Evolutionary conservation across 2,329 filamentous ascomycete genomes (phyloP).

Genomic region (Curvularia eragrostidis): DNA sequence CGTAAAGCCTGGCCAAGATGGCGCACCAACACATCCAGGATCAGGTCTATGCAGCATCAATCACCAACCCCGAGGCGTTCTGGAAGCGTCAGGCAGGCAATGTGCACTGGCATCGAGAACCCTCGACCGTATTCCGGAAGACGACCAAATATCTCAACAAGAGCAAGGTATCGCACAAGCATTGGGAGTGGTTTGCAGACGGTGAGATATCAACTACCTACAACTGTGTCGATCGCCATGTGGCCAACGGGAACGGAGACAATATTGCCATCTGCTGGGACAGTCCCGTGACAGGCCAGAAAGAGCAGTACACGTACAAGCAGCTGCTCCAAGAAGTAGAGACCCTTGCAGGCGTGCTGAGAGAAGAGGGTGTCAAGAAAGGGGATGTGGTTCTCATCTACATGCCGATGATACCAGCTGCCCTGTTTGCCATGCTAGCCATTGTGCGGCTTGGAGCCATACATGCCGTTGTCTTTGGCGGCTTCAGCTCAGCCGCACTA

Average conservation of each 20-base stretch:
- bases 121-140: conserved; percentile 66
- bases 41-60: conserved; percentile 62
- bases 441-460: conserved; percentile 82
- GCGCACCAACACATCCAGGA: conserved; percentile 53
- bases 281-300: conserved; percentile 78
- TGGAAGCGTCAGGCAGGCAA: conserved; percentile 77
- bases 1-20: conserved; percentile 4
- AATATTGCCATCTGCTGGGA: conserved; percentile 83
- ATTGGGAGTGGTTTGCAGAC: conserved; percentile 90
- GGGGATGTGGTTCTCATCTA: conserved; percentile 92
- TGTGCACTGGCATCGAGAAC: conserved; percentile 81
- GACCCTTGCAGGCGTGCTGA: conserved; percentile 78
- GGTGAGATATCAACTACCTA: conserved; percentile 91
- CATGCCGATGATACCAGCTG: conserved; percentile 96
- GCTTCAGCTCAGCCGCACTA: conserved; percentile 81
- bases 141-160: conserved; percentile 68
- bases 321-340: conserved; percentile 81
- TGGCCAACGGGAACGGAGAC: conserved; percentile 74
- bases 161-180: conserved; percentile 68
- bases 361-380: conserved; percentile 79
- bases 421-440: conserved; percentile 85
- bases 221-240: conserved; percentile 90
- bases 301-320: conserved; percentile 76
- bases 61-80: conserved; percentile 73
- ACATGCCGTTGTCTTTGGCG: conserved; percentile 91